phyloP scores from a whole-genome alignment of 2,329 filamentous ascomycete species.

The Magnaporthiopsis incrustans region DNA sequence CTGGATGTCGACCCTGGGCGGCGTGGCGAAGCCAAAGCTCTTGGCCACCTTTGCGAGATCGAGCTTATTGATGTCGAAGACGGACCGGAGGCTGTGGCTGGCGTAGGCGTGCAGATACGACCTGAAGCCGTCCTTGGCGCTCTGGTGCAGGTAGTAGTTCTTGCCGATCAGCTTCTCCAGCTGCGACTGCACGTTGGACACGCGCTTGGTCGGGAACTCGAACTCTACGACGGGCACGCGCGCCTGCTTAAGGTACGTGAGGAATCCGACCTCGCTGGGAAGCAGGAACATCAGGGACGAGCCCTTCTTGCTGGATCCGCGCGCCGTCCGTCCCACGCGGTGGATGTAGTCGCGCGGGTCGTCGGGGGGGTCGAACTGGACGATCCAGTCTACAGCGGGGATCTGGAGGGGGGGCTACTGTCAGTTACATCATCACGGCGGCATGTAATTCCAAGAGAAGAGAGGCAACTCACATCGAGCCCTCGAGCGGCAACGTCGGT shows the following conservation, averaged over 20 bases:
- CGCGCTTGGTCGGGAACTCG: conserved; percentile 87
- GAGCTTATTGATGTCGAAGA: conserved; percentile 77
- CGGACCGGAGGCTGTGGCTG: conserved; percentile 71
- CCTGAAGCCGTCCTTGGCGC: conserved; percentile 68
- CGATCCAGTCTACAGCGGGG: conserved; percentile 90
- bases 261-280: conserved; percentile 84
- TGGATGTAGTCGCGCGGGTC: conserved; percentile 90
- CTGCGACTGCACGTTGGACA: conserved; percentile 83
- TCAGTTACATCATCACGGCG: not conserved
- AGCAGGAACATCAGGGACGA: conserved; percentile 89
- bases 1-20: conserved; percentile 71
- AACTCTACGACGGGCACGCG: conserved; percentile 93
- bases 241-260: conserved; percentile 83
- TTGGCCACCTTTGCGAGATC: conserved; percentile 80
- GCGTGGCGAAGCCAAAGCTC: conserved; percentile 70
- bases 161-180: conserved; percentile 89
- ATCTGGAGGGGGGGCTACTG: conserved; percentile 45
- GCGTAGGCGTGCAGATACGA: conserved; percentile 95
- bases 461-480: conserved; percentile 58
- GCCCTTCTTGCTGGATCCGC: conserved; percentile 76
- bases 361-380: conserved; percentile 92
- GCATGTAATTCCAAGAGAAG: not conserved
- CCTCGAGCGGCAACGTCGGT: conserved; percentile 95
- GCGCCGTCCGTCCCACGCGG: conserved; percentile 87
- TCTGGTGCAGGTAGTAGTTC: conserved; percentile 96